Evolutionary conservation across 352 stramenopile species (phyloP).

Genomic region (Pythium grandisporangium): DNA sequence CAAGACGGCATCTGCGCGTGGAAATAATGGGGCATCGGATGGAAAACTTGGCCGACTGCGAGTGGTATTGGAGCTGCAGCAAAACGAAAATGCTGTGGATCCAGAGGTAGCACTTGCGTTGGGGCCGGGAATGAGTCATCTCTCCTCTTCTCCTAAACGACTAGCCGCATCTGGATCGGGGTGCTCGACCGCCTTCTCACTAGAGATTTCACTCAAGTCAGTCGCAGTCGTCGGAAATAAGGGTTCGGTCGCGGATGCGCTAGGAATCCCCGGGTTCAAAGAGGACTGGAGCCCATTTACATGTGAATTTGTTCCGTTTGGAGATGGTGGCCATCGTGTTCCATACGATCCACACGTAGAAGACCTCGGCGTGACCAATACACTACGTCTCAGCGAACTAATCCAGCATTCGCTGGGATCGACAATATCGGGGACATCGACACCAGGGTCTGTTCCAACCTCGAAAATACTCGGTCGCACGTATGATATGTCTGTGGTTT

Average conservation of each 20-base stretch:
- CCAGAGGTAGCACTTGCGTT: no score
- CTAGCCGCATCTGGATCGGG: no score
- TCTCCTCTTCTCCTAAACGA: no score
- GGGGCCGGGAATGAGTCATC: no score
- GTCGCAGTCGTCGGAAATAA: constrained; percentile 2
- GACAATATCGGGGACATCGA: background rate
- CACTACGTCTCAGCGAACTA: constrained; percentile 24
- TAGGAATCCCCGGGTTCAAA: background rate
- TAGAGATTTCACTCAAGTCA: constrained; percentile 30
- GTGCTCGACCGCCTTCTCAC: constrained; percentile 22
- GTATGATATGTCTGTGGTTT: constrained; percentile 46
- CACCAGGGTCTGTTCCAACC: background rate
- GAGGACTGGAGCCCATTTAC: constrained; percentile 29
- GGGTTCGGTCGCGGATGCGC: background rate
- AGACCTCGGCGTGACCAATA: constrained; percentile 25
- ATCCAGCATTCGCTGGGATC: no score
- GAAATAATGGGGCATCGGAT: constrained; percentile 30
- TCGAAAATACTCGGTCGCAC: constrained; percentile 34
- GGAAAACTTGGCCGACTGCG: constrained; percentile 43
- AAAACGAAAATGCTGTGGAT: constrained; percentile 54
- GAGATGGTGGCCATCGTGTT: constrained; percentile 29
- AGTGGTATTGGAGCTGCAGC: constrained; percentile 38
- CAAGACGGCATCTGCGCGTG: constrained; percentile 14
- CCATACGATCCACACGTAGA: constrained; percentile 36
- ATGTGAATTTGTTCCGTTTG: constrained; percentile 37